phyloP scores from a whole-genome alignment of 2,329 filamentous ascomycete genomes.

The Xenosphaeropsis pyriputrescens region DNA sequence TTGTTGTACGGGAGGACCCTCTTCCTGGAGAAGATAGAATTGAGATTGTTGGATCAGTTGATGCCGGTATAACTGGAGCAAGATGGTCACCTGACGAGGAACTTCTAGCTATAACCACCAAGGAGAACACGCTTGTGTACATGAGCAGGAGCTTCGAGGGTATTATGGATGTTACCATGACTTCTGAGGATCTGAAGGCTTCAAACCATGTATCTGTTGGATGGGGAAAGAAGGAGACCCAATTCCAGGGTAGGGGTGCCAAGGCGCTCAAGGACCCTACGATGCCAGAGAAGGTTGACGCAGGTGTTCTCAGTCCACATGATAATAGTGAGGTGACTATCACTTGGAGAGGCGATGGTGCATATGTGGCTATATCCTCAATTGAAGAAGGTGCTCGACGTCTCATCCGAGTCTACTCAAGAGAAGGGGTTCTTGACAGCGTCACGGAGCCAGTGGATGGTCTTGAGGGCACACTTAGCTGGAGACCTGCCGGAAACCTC shows the following conservation, averaged over 20 bases:
- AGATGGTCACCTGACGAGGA: constrained; percentile 95
- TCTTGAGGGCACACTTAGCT: constrained; percentile 76
- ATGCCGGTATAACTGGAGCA: constrained; percentile 79
- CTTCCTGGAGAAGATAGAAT: constrained; percentile 59
- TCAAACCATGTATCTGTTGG: constrained; percentile 93
- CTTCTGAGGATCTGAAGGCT: constrained; percentile 62
- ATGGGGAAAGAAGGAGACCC: constrained; percentile 96
- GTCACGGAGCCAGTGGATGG: constrained; percentile 91
- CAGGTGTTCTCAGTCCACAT: constrained; percentile 58
- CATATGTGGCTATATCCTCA: constrained; percentile 76
- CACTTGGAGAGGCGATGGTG: constrained; percentile 89
- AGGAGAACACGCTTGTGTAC: constrained; percentile 65
- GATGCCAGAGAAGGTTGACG: constrained; percentile 81
- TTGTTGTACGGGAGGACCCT: constrained; percentile 65
- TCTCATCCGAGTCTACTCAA: constrained; percentile 77
- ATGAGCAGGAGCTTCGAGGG: constrained; percentile 90
- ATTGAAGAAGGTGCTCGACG: constrained; percentile 56
- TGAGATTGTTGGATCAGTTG: constrained; percentile 89
- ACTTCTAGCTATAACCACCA: constrained; percentile 69
- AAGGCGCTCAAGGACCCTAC: constrained; percentile 83
- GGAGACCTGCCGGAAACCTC: constrained; percentile 81
- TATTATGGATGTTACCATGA: constrained; percentile 60
- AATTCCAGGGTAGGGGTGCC: constrained; percentile 87
- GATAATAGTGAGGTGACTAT: constrained; percentile 63
- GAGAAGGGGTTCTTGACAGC: constrained; percentile 82